Evolutionary conservation across 2,329 filamentous ascomycete genomes (phyloP), one percentile per base, ranked within the genome.

Genomic region (Knufia petricola): DNA sequence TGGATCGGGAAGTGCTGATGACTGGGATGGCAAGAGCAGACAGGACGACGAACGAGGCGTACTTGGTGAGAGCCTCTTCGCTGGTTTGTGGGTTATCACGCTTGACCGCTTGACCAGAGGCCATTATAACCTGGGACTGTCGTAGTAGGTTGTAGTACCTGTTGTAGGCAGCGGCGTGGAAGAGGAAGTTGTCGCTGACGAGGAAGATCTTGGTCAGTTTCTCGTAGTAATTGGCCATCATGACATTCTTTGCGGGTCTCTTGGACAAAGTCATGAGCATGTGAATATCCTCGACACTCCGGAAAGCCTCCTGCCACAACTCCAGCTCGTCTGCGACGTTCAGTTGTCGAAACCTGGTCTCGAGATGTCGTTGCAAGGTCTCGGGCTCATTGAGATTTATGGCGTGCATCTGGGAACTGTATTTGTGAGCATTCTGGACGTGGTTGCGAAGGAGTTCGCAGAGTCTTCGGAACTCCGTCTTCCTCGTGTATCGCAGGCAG

Each of bases 161-260:
- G 60, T 88, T 94, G 87, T 88, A 98, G 54, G 92, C 88, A 48
- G 92, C 92, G 59, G 92, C 92, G 65, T 98, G 92, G 82, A 98
- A 98, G 39, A 98, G 82, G 67, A 96, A 96, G 76, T 98, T 98
- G 73, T 96, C 92, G 68, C 90, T 94, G 58, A 96, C 92, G 55
- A 98, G 80, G 78, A 98, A 98, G 67, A 98, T 98, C 56, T 89
- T 82, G 34, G 92, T 95, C 50, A 98, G 82, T 74, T 96, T 96
- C 77, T 98, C 92, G 70, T 96, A 98, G 78, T 98, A 98, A 75
- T 96, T 98, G 71, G 92, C 92, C 92, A 98, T 98, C 92, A 98
- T 96, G 65, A 95, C 77, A 67, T 95, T 95, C 83, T 96, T 96
- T 48, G 92, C 84, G 32, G 89, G 89, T 49, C 92, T 86, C 79